Base-by-base conservation (phyloP, 306 rosid genomes). In the Abrus pulchellus region DNA sequence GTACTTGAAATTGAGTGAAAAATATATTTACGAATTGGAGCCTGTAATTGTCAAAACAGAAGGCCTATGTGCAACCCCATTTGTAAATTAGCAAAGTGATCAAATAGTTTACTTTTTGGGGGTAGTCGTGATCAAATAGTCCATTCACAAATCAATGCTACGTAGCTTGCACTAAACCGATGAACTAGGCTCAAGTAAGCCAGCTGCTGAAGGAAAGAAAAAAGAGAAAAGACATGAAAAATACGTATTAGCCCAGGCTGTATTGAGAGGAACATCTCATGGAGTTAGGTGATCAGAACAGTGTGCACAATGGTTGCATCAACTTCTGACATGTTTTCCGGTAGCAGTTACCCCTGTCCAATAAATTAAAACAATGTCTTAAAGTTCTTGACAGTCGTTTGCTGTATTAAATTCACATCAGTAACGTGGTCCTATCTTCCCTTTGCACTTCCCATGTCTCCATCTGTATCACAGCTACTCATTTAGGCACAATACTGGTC, bases 321-420 rank as follows among this genome's bases (percentile, higher is more conserved):
- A 47, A 48, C 33, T 33, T 75, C 71, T 76, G 72, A 76, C 72
- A n/a, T 33, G 80, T 36, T 63, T 33, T 63, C 52, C 6, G 28
- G 40, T 50, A 64, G 9, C 27, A 14, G 62, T 11, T 67, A 12
- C 7, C 34, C 29, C 9, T 47, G 32, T 63, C 72, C 13, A 49
- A 5, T 11, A 29, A 62, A 49, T 48, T 49, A 76, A 64, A 49
- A 30, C 52, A 50, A 34, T 11, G 29, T 27, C 73, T 12, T 76
- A 6, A 33, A 13, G 28, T 36, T 44, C 20, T 9, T 28, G 56
- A 57, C 28, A 74, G 14, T 41, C 32, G 12, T 59, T 44, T 30
- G 20, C 34, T 44, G 49, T 32, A 60, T 62, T 49, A 5, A 48
- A 5, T 76, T 30, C 11, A 10, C 43, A 12, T 62, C 61, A 1